Base-by-base conservation (phyloP, 2,329 filamentous ascomycete species). In the Colletotrichum costaricense region DNA sequence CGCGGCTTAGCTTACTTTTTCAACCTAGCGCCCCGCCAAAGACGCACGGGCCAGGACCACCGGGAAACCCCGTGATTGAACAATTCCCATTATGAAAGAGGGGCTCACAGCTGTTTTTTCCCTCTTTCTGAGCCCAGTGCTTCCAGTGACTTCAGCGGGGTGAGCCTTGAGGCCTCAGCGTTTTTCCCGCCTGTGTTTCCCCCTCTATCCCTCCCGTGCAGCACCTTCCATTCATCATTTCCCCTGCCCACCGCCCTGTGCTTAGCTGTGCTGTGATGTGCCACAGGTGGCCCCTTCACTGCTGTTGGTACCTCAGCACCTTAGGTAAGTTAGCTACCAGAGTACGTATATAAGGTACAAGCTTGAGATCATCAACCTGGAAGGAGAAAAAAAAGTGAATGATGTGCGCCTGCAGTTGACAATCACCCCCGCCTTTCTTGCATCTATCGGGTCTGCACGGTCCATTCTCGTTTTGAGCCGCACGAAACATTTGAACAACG, bases 61-160 rank as follows among this genome's bases (percentile, higher is more conserved):
- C 56, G 65, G 67, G 66, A 67, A 66, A 73, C 35, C 73, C 74
- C 73, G 74, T 75, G 68, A 75, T 75, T 74, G 67, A 71, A 62
- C 73, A 75, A 74, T 75, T 75, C 70, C 73, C 57, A 33, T 63
- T 55, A 42, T 42, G 26, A 24, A 49, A 68, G 63, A 68, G 69
- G 68, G 62, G 60, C 63, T 42, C 33, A 35, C 33, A 35, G 38
- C 19, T 55, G 19, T 49, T 49, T 49, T n/a, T 49, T 49, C 42
- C 8, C 19, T 9, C 8, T 16, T 64, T 28, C 8, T 3, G 30
- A 24, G 26, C 22, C 42, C 30, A 8, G 22, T 28, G 24, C 38
- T 30, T 33, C 14, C 28, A n/a, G 46, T 54, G 46, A 54, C 60
- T 63, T 54, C 60, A 63, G 35, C 35, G 24, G 38, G 26, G 35